Evolutionary conservation across 2,329 filamentous ascomycete genomes (phyloP).

Genomic region (Sarocladium oryzae): DNA sequence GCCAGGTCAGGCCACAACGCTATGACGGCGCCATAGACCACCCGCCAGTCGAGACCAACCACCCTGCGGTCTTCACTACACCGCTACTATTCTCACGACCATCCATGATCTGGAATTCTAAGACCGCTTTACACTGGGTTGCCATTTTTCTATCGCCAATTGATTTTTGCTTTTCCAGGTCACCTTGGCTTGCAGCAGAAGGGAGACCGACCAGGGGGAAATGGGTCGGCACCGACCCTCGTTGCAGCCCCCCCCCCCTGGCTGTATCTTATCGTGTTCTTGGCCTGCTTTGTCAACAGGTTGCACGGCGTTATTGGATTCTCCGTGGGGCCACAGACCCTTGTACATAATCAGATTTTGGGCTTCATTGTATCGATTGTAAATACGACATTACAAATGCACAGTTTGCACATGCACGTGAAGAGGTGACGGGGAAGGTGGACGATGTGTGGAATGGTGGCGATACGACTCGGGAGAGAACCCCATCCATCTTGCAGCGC

Average conservation of each 20-base stretch:
- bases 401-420: too few relatives aligned
- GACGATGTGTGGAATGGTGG: too few relatives aligned
- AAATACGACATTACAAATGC: slow-evolving; percentile 1
- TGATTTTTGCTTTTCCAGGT: not conserved
- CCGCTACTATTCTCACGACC: slow-evolving; percentile 7
- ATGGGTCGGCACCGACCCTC: too few relatives aligned
- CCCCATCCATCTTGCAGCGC: too few relatives aligned
- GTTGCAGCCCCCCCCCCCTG: not conserved
- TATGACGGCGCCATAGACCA: not conserved
- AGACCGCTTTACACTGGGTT: not conserved
- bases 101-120: slow-evolving; percentile 6
- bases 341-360: slow-evolving; percentile 3
- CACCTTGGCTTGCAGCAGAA: not conserved
- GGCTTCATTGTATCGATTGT: not conserved
- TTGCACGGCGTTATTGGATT: slow-evolving; percentile 8
- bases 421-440: too few relatives aligned
- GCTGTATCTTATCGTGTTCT: slow-evolving; percentile 4
- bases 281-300: slow-evolving; percentile 3
- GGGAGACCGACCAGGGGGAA: too few relatives aligned
- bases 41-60: not conserved
- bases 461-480: too few relatives aligned
- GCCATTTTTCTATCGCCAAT: not conserved
- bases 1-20: slow-evolving; percentile 2
- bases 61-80: not conserved
- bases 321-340: not conserved